Percentiles rank a stretch among this genome's conserved stretches.
Conservation (phyloP, 768 basidiomycete species). For the Auriscalpium microsporum region DNA sequence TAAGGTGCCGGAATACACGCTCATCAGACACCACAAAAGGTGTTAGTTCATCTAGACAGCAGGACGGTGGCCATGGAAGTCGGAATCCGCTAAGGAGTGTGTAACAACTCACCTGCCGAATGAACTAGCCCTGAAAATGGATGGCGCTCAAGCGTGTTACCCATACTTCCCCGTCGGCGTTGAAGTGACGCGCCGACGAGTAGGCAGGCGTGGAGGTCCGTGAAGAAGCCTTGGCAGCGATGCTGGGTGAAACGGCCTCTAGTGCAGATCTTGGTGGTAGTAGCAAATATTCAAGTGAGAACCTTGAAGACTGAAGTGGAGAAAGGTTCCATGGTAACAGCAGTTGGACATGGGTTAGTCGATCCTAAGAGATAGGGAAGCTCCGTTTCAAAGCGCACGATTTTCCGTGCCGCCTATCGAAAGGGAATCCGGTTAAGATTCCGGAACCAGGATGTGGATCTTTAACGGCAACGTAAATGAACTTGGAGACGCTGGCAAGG, state of each 20-base stretch:
- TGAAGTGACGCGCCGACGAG: conserved; percentile 63
- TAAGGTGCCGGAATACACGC: too few species aligned
- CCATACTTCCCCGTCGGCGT: conserved; percentile 75
- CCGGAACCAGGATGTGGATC: too few species aligned
- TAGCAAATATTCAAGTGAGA: conserved; percentile 85
- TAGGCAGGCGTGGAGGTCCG: conserved; percentile 71
- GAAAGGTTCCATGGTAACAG: conserved; percentile 83
- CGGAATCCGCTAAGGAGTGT: conserved; percentile 80
- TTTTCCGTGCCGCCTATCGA: too few species aligned
- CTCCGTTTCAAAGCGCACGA: too few species aligned
- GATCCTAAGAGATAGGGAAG: too few species aligned
- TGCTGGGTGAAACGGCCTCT: conserved; percentile 67
- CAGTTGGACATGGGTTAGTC: conserved; percentile 82
- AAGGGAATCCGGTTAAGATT: too few species aligned
- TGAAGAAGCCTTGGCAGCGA: conserved; percentile 73
- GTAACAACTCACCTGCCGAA: conserved; percentile 87
- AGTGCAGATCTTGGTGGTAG: conserved; percentile 85
- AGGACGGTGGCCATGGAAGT: conserved; percentile 84
- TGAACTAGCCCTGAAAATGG: conserved; percentile 87
- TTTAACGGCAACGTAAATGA: too few species aligned
- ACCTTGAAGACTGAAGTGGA: conserved; percentile 83
- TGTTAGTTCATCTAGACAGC: conserved; percentile 63
- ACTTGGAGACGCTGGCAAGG: too few species aligned
- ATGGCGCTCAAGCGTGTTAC: conserved; percentile 83
- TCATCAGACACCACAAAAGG: too few species aligned